phyloP scores from a whole-genome alignment of 371 early-diverging fungal species.

The Actinomortierella ambigua region DNA sequence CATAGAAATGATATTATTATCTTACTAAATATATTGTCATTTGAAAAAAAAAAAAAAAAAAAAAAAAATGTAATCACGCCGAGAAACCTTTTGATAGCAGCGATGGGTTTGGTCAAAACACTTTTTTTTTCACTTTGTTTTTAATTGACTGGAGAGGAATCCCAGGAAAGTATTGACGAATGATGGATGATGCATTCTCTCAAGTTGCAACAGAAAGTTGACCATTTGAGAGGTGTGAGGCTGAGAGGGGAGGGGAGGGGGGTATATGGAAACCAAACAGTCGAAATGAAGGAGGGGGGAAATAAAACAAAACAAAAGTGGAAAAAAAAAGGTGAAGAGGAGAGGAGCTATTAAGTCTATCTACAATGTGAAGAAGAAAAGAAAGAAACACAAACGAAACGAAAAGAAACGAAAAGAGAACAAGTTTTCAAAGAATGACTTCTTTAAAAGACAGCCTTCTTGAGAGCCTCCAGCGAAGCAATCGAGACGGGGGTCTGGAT shows the following conservation, averaged over 20 bases:
- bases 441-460: constrained; percentile 27
- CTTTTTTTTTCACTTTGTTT: too few relatives aligned
- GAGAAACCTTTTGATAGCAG: not conserved
- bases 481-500: constrained; percentile 28
- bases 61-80: not conserved
- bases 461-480: constrained; percentile 29
- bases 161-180: not conserved
- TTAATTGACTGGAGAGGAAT: not conserved
- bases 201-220: too few relatives aligned
- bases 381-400: not conserved
- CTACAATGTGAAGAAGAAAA: not conserved
- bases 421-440: not conserved
- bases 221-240: too few relatives aligned
- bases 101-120: not conserved
- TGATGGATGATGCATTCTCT: too few relatives aligned
- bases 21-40: not conserved
- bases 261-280: not conserved
- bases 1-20: too few relatives aligned
- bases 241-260: not conserved
- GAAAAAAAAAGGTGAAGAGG: not conserved
- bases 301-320: not conserved
- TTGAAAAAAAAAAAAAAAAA: not conserved
- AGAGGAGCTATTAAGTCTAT: not conserved
- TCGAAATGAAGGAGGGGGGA: not conserved
- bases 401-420: not conserved